phyloP scores from a whole-genome alignment of 2,329 filamentous ascomycete species.

The Geosmithia morbida region DNA sequence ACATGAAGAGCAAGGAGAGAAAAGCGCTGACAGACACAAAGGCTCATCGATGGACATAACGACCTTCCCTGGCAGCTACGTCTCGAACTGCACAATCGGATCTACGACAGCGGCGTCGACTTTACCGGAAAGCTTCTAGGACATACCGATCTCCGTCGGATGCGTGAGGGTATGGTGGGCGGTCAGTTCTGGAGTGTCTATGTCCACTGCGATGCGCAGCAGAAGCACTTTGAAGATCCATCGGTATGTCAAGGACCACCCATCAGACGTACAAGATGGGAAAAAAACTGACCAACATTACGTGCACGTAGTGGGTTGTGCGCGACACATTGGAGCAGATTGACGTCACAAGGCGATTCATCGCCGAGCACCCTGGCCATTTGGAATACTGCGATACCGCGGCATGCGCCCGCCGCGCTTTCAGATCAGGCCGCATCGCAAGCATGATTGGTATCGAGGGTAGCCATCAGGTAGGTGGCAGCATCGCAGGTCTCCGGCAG shows the following conservation, averaged over 20 bases:
- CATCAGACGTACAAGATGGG: background rate
- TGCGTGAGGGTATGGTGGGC: constrained; percentile 13
- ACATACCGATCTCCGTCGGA: constrained; percentile 12
- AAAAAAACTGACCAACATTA: background rate
- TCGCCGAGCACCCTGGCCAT: constrained; percentile 22
- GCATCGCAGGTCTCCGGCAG: constrained; percentile 17
- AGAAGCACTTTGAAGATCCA: constrained; percentile 11
- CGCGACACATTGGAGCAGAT: constrained; percentile 16
- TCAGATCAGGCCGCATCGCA: constrained; percentile 15
- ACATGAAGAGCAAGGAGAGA: too few species aligned
- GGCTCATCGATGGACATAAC: constrained; percentile 16
- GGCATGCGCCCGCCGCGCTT: constrained; percentile 12
- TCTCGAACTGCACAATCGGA: constrained; percentile 13
- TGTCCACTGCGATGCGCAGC: constrained; percentile 9
- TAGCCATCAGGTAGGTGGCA: constrained; percentile 17
- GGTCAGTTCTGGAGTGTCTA: constrained; percentile 16
- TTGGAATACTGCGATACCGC: constrained; percentile 12
- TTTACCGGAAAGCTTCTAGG: constrained; percentile 7
- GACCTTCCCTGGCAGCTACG: constrained; percentile 15
- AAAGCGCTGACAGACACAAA: background rate
- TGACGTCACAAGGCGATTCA: constrained; percentile 15
- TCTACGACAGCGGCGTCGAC: constrained; percentile 7
- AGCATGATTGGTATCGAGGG: constrained; percentile 23
- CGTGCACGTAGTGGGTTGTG: constrained; percentile 1
- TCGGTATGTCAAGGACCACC: constrained; percentile 5